Evolutionary conservation across 2,329 filamentous ascomycete genomes (phyloP).

Genomic region (Rasamsonia emersonii): DNA sequence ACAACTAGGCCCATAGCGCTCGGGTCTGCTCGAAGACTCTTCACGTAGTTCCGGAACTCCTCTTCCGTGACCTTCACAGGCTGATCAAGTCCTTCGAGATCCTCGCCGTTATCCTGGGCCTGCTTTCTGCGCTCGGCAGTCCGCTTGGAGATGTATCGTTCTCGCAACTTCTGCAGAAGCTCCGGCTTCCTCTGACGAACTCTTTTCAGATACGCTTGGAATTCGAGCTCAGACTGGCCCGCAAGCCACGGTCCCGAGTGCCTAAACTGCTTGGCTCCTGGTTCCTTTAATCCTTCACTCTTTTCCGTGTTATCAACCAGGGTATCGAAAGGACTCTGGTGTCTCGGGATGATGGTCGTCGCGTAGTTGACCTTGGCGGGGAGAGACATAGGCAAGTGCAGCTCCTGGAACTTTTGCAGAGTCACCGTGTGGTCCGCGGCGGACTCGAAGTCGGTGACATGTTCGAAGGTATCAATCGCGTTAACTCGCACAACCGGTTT

Average conservation of each 20-base stretch:
- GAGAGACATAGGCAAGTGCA: constrained; percentile 62
- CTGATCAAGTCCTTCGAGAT: constrained; percentile 19
- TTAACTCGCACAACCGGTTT: constrained; percentile 70
- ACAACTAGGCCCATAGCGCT: constrained; percentile 45
- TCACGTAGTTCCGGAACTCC: constrained; percentile 39
- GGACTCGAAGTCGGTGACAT: constrained; percentile 80
- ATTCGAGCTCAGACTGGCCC: constrained; percentile 48
- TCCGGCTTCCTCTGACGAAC: constrained; percentile 34
- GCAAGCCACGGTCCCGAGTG: constrained; percentile 52
- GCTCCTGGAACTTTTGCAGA: constrained; percentile 76
- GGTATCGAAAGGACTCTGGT: constrained; percentile 34
- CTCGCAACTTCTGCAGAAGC: constrained; percentile 28
- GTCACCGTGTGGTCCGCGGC: constrained; percentile 74
- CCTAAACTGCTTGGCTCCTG: constrained; percentile 43
- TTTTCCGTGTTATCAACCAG: constrained; percentile 37
- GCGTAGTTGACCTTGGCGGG: constrained; percentile 26
- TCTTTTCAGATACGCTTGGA: constrained; percentile 43
- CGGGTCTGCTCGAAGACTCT: constrained; percentile 33
- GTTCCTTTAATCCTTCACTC: constrained; percentile 23
- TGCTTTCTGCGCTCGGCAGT: constrained; percentile 27
- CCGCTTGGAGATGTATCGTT: constrained; percentile 24
- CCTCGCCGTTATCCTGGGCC: constrained; percentile 33
- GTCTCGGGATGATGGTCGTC: constrained; percentile 18
- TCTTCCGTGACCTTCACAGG: constrained; percentile 31
- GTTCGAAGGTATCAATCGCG: constrained; percentile 74